These are phyloP conservation scores for Chionographis japonica DNA, from an alignment of 106 monocot species.

Conservation along the genomic window DNA sequence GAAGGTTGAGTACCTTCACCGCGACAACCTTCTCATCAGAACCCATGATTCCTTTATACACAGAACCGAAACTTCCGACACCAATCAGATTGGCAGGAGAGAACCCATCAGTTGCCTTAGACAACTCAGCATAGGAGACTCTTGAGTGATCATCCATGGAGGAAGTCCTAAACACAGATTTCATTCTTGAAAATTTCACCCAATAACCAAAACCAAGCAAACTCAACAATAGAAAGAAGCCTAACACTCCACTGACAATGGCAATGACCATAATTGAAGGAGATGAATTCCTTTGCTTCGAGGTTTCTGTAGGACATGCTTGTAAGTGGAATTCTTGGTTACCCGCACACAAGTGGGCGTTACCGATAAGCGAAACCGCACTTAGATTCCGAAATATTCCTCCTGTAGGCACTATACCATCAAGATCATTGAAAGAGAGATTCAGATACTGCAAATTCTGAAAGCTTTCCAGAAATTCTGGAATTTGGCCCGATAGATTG, in stretches of 20 bases:
- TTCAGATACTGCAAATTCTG: slow-evolving; percentile 4
- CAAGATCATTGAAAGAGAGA: slow-evolving; percentile 12
- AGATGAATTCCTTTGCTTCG: not conserved
- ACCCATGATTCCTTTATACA: slow-evolving; percentile 4
- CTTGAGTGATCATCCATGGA: not conserved
- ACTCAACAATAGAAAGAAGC: not conserved
- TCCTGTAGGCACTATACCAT: slow-evolving; percentile 4
- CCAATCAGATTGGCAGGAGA: slow-evolving; percentile 5
- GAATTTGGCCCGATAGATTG: slow-evolving; percentile 12
- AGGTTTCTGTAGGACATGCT: not conserved
- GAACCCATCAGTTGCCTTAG: slow-evolving; percentile 14
- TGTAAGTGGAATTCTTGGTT: not conserved
- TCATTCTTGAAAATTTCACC: not conserved
- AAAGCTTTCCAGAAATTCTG: slow-evolving; percentile 5
- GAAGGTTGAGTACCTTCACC: slow-evolving; percentile 17
- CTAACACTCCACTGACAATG: not conserved
- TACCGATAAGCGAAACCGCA: not conserved
- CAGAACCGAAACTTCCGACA: slow-evolving; percentile 10
- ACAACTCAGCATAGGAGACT: not conserved
- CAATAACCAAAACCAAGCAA: not conserved
- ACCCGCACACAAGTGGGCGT: slow-evolving; percentile 3
- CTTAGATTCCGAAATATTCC: slow-evolving; percentile 1
- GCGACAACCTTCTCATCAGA: not conserved
- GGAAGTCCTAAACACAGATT: not conserved
- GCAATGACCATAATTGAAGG: not conserved